Conservation (phyloP, 2,329 filamentous ascomycete genomes). For the Cordyceps fumosorosea region DNA sequence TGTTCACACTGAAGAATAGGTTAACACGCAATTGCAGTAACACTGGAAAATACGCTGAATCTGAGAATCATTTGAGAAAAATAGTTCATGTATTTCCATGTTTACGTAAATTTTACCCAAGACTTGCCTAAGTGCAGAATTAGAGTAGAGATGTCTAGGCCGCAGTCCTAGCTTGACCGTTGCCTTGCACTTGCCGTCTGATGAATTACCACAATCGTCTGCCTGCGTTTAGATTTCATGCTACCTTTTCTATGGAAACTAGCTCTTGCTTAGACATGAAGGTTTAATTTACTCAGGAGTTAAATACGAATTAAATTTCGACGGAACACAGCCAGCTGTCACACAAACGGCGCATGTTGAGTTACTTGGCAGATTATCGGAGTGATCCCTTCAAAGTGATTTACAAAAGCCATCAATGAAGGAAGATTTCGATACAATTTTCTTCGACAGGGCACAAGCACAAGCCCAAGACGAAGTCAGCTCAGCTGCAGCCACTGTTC, state of each 20-base stretch:
- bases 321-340: too few species aligned
- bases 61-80: background rate
- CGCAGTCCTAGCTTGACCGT: background rate
- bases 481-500: slow-evolving; percentile 5
- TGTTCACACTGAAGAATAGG: background rate
- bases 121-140: background rate
- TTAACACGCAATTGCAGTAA: background rate
- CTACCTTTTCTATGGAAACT: background rate
- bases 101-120: background rate
- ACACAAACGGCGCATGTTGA: too few species aligned
- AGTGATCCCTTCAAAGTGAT: background rate
- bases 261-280: background rate
- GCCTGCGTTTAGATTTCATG: background rate
- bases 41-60: background rate
- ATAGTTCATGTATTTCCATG: background rate
- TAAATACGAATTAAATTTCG: background rate
- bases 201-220: background rate
- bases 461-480: background rate
- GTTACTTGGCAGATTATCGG: too few species aligned
- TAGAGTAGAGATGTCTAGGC: background rate
- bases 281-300: too few species aligned
- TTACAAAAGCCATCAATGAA: background rate
- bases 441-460: background rate
- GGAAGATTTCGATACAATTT: background rate
- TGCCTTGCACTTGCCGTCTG: background rate